Evolutionary conservation across 768 basidiomycete species (phyloP), one percentile per base, ranked within the genome.

Genomic region (Boletus rufocinnamomeus): DNA sequence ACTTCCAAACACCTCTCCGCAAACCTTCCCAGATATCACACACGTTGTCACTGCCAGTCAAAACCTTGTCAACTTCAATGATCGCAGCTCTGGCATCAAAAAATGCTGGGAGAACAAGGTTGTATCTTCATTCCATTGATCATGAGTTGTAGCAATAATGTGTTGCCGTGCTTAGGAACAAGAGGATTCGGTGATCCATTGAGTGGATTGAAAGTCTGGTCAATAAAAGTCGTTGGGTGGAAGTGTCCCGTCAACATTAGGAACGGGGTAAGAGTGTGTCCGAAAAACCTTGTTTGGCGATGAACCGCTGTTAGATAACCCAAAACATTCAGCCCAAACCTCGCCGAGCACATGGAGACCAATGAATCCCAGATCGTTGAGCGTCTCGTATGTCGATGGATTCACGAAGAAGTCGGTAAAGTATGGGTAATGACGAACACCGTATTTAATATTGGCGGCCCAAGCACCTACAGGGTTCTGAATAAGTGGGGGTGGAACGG

Each of bases 111-210:
- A 30, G 88, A 82, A 77, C 96, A 99, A 4, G 87, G 85, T 70
- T 98, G 95, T 43, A 97, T 77, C 81, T 98, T 98, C 95, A 98
- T 96, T 11, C 82, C 95, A 69, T 89, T 87, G 32, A 98, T 55
- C 44, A 97, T 87, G 45, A 98, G 86, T 80, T 93, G 91, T 14
- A 93, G 73, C 40, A 82, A 77, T 53, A 97, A 79, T 27, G 95
- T 86, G 78, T 98, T 98, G 9, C 95, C 95, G 67, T 95, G 89
- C 76, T 87, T 91, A 56, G 96, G 95, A 10, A 98, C 80, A 32
- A 89, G 80, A 10, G 87, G 82, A 14, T 70, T 67, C 1, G 57
- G 44, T 16, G 60, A 47, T 2, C 68, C 79, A 1, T 74, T 61
- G n/a, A 59, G 40, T 13, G 74, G 66, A 60, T 72, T 70, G 67